A percentile compares a stretch with the other conserved stretches of the same genome.
Evolutionary conservation across 768 basidiomycete species (phyloP).

Genomic region (Harrya chromipes): DNA sequence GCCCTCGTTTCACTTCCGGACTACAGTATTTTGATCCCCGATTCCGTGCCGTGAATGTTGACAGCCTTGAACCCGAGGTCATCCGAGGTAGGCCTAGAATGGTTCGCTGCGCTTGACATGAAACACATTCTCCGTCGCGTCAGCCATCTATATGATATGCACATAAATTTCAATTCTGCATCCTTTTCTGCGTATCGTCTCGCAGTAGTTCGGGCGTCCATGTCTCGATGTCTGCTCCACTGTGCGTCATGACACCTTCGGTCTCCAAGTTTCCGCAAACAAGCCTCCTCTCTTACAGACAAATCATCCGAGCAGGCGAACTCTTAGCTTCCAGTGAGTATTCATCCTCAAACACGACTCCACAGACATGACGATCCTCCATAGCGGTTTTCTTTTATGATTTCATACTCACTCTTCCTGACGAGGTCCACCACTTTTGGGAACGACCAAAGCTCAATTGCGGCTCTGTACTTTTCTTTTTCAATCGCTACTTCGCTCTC

Average conservation of each 20-base stretch:
- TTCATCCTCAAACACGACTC: background rate
- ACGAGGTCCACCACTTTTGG: slow-evolving; percentile 48
- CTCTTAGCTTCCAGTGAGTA: slow-evolving; percentile 8
- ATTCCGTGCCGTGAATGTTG: too few relatives aligned
- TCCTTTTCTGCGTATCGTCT: background rate
- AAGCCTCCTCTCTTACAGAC: background rate
- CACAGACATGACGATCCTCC: background rate
- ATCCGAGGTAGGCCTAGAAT: too few relatives aligned
- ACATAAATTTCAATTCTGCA: too few relatives aligned
- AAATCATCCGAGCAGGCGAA: background rate
- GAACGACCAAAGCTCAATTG: slow-evolving; percentile 26
- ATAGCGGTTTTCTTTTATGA: slow-evolving; percentile 41
- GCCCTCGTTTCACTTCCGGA: too few relatives aligned
- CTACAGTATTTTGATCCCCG: too few relatives aligned
- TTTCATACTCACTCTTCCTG: slow-evolving; percentile 41
- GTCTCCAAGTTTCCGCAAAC: too few relatives aligned
- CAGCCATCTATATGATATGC: background rate
- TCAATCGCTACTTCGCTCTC: slow-evolving; percentile 42
- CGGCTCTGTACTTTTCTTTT: slow-evolving; percentile 37
- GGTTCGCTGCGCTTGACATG: too few relatives aligned
- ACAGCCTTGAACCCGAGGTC: too few relatives aligned
- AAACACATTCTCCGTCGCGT: too few relatives aligned
- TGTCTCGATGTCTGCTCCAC: slow-evolving; percentile 1
- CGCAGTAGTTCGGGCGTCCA: background rate
- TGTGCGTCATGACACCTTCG: background rate